Base-by-base conservation (phyloP, 2,329 filamentous ascomycete genomes). In the Penicillium brasilianum region DNA sequence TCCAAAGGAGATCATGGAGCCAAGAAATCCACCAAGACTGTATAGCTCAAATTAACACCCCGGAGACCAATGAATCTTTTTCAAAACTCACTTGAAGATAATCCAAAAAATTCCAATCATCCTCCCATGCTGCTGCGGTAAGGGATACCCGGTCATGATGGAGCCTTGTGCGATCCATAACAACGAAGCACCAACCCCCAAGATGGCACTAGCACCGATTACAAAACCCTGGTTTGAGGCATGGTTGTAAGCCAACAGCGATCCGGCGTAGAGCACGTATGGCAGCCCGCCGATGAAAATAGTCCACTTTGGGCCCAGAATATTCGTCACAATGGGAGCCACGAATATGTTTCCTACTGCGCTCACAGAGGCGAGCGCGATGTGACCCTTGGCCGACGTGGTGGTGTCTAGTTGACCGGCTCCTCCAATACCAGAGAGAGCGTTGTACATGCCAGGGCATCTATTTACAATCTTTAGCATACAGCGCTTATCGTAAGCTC, bases 101-200 rank as follows among this genome's bases (percentile, higher is more conserved):
- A 55, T 51, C 57, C 57, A 55, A 25, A 55, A 55, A 4, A 59
- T 25, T 10, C 57, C 51, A 44, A 59, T 59, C 51, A 55, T 55
- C 9, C 57, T 25, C 6, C 57, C 57, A 13, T 55, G 51, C 11
- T 55, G 51, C 5, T 55, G 44, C 10, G 51, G 51, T 7, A 55
- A 36, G 2, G 57, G 57, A 10, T 59, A 59, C 2, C 57, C 57
- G 16, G 51, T 59, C 51, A 59, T 55, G 13, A 59, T 51, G 4
- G 57, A 14, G n/a, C 57, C 57, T n/a, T 59, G 57, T 13, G 57
- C 43, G 25, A 55, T 59, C 57, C 57, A 59, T 4, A 59, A 36
- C 2, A 59, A 20, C 9, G 57, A 55, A 3, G 57, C 57, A 14
- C 57, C 51, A 9, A 59, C 20, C 18, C 57, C 57, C n/a, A 55